Evolutionary conservation across 768 basidiomycete genomes (phyloP).

Genomic region (Neoboletus magnificus): DNA sequence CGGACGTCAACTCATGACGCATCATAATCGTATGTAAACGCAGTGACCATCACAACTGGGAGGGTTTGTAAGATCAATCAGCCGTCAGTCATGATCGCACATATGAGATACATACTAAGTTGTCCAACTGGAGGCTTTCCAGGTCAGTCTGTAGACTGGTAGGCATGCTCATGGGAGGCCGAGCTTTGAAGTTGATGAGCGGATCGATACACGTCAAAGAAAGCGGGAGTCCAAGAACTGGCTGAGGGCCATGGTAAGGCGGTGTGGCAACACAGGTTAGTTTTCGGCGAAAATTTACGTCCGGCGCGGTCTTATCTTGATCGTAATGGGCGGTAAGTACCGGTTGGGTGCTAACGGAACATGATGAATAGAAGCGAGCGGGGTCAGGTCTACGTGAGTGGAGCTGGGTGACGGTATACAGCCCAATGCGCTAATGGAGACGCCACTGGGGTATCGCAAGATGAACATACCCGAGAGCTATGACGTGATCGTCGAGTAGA

Average conservation of each 20-base stretch:
- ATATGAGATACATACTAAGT: slow-evolving; percentile 6
- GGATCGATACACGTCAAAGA: neutral
- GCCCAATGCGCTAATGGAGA: neutral
- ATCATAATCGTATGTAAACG: slow-evolving; percentile 4
- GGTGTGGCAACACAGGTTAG: neutral
- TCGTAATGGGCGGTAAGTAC: neutral
- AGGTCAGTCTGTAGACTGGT: neutral
- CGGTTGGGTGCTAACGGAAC: neutral
- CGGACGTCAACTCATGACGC: neutral
- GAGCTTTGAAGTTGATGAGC: neutral
- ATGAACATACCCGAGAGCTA: neutral
- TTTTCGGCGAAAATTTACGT: neutral
- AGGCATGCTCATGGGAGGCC: neutral
- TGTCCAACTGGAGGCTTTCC: slow-evolving; percentile 2
- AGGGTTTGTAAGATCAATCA: neutral
- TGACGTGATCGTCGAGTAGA: neutral
- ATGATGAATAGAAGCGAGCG: neutral
- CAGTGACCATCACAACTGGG: slow-evolving; percentile 1
- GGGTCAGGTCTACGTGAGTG: neutral
- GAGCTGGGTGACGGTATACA: neutral
- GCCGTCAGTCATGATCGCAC: neutral
- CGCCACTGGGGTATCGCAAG: neutral
- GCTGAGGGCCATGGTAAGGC: neutral
- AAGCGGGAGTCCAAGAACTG: neutral
- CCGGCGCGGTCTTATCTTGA: neutral